Evolutionary conservation across 305 asterid species (phyloP).

Genomic region (Ilex paraguariensis): DNA sequence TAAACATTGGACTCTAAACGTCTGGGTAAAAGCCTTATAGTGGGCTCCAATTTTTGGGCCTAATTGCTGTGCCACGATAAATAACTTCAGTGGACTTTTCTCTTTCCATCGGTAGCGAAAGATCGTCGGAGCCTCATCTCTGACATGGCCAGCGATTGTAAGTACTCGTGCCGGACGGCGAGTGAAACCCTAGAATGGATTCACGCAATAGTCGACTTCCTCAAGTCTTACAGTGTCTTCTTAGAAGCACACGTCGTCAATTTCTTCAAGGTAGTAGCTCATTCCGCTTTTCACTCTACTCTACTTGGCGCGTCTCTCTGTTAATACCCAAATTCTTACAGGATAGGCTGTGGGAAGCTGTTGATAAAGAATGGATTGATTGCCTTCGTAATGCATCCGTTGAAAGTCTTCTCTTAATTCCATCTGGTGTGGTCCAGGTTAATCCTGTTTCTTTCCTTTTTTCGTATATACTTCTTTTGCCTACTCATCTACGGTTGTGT

Average conservation of each 20-base stretch:
- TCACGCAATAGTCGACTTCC: constrained; percentile 54
- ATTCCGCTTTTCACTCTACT: background rate
- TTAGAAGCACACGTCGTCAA: constrained; percentile 73
- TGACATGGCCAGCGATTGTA: constrained; percentile 1
- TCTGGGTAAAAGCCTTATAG: no score
- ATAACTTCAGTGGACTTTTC: no score
- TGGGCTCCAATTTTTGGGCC: no score
- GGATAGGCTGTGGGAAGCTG: constrained; percentile 85
- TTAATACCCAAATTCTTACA: constrained; percentile 17
- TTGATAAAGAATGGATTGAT: constrained; percentile 81
- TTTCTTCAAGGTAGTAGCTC: constrained; percentile 58
- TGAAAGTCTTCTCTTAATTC: constrained; percentile 58
- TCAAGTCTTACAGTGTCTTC: constrained; percentile 61
- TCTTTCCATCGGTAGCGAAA: no score
- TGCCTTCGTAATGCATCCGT: constrained; percentile 63
- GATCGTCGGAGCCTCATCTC: background rate
- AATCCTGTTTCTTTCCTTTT: background rate
- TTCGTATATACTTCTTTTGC: background rate
- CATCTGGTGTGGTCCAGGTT: constrained; percentile 72
- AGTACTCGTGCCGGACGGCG: constrained; percentile 60
- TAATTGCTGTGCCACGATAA: no score
- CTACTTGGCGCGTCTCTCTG: background rate
- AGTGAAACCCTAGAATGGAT: constrained; percentile 77
- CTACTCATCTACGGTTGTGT: constrained; percentile 1
- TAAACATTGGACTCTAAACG: no score